Evolutionary conservation across 2,329 filamentous ascomycete genomes (phyloP), one percentile per base, ranked within the genome.

Genomic region (Aspergillus carbonarius): DNA sequence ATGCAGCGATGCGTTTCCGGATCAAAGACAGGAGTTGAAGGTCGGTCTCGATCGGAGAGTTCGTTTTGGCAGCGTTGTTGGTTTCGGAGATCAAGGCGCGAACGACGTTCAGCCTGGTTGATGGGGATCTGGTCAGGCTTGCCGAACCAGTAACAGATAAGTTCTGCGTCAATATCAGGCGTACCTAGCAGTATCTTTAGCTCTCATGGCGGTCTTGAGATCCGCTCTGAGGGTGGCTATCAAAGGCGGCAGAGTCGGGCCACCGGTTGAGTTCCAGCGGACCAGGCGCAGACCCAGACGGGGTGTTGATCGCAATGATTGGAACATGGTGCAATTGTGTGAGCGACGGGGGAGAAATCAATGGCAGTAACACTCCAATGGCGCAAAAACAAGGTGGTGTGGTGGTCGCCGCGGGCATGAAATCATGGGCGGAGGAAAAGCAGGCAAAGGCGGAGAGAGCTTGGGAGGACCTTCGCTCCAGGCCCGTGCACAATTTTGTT

Each of bases 171-270:
- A 27, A 9, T 1, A 32, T 52, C 8, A 20, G 30, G 6, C 18
- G 34, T 70, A 80, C 79, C 77, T 76, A 13, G 74, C 63, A 20
- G 71, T 77, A 60, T 82, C 79, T 68, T 80, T 82, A 15, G 78
- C 79, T 62, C 74, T 73, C 79, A 82, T 81, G 49, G 80, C 80
- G 42, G 68, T 70, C 66, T 81, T 82, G 46, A 82, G 68, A 66
- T 82, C 80, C 59, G 72, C 65, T 55, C 76, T 75, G 57, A 82
- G 67, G 59, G 75, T 78, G 48, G 70, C 65, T 66, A 81, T 75
- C 56, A 82, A 68, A 10, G 78, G 76, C 56, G 79, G 77, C 57
- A 72, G 55, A 42, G 70, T 61, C 20, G 73, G 68, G 34, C 68
- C 65, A 18, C 68, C 65, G 18, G 75, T 76, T 23, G 77, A 78